Evolutionary conservation across 345 rosid genomes (phyloP).

Genomic region (Populus simonii): DNA sequence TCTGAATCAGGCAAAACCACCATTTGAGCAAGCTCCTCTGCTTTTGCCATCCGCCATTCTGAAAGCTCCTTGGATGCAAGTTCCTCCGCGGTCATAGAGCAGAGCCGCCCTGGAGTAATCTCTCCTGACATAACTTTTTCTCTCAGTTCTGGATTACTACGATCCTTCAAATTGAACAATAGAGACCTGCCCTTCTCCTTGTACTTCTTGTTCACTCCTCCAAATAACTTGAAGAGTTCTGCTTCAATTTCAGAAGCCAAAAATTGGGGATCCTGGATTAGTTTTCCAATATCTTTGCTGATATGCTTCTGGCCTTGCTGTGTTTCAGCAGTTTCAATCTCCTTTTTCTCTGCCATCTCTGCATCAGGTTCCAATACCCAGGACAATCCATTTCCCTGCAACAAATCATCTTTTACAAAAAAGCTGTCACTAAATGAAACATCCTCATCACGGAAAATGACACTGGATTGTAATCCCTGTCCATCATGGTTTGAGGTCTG

Average conservation of each 20-base stretch:
- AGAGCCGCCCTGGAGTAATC: conserved; percentile 60
- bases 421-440: conserved; percentile 63
- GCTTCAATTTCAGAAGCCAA: conserved; percentile 67
- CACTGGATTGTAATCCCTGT: conserved; percentile 39
- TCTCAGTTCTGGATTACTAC: conserved; percentile 78
- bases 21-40: conserved; percentile 90
- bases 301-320: conserved; percentile 18
- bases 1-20: conserved; percentile 77
- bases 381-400: conserved; percentile 91
- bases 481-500: conserved; percentile 27
- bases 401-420: conserved; percentile 81
- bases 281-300: conserved; percentile 15
- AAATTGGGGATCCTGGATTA: conserved; percentile 38
- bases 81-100: conserved; percentile 90
- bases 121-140: conserved; percentile 74
- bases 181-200: conserved; percentile 90
- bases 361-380: conserved; percentile 66
- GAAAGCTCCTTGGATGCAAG: conserved; percentile 96
- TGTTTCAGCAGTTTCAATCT: conserved; percentile 21
- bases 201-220: conserved; percentile 94
- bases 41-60: conserved; percentile 92
- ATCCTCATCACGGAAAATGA: conserved; percentile 51
- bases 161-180: conserved; percentile 85
- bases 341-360: conserved; percentile 34
- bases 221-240: conserved; percentile 75